Conservation (phyloP, 1,284 basidiomycete genomes). For the Ganoderma resinaceum region DNA sequence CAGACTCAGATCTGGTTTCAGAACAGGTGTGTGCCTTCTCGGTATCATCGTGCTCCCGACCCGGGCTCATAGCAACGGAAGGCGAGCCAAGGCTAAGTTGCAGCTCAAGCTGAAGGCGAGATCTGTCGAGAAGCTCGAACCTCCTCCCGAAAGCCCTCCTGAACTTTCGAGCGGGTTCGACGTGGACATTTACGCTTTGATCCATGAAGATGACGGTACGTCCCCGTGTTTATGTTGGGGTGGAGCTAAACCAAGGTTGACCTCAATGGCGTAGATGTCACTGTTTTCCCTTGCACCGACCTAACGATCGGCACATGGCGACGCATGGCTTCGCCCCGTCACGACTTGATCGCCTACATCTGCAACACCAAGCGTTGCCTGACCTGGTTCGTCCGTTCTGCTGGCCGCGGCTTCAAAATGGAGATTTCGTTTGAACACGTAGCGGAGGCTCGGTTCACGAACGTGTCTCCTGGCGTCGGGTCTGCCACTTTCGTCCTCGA, state of each 20-base stretch:
- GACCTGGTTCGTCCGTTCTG: constrained; percentile 79
- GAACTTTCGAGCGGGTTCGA: constrained; percentile 60
- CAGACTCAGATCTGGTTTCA: constrained; percentile 91
- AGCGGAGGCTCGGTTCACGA: constrained; percentile 61
- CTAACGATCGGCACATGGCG: constrained; percentile 80
- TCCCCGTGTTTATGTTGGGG: constrained; percentile 35
- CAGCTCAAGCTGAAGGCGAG: constrained; percentile 61
- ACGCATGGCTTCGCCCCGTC: constrained; percentile 65
- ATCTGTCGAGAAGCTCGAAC: constrained; percentile 39
- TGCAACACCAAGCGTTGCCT: constrained; percentile 69
- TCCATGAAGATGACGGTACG: constrained; percentile 69
- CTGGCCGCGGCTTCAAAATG: constrained; percentile 82
- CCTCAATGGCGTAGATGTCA: constrained; percentile 58
- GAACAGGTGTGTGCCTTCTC: constrained; percentile 62
- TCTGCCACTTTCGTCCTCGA: constrained; percentile 69
- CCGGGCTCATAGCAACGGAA: constrained; percentile 37
- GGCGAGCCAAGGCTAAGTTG: constrained; percentile 81
- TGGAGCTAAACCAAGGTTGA: background rate
- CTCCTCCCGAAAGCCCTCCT: constrained; percentile 59
- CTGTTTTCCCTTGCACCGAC: constrained; percentile 76
- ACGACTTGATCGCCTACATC: constrained; percentile 78
- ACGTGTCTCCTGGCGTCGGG: constrained; percentile 61
- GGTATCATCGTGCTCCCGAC: constrained; percentile 13
- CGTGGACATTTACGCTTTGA: constrained; percentile 62
- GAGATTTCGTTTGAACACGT: constrained; percentile 76